Evolutionary conservation across 2,329 filamentous ascomycete genomes (phyloP).

Genomic region (Arthrobotrys megalospora): DNA sequence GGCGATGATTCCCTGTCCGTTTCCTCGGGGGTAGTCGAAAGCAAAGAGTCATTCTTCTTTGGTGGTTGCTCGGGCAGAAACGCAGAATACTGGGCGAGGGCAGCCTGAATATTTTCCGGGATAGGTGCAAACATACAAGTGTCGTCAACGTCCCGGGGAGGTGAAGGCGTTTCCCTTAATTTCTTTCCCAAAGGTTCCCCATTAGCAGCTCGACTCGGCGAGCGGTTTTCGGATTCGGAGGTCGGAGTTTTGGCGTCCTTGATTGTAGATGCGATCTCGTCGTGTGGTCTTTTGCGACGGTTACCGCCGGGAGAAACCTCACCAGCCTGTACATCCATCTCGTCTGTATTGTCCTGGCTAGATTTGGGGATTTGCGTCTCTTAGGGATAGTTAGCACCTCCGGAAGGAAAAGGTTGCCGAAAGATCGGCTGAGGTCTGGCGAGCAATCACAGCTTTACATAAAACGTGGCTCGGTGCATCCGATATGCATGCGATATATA

Average conservation of each 20-base stretch:
- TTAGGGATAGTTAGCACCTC: not conserved
- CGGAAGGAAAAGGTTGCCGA: not conserved
- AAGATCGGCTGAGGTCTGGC: not conserved
- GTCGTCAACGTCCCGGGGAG: conserved; percentile 44
- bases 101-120: conserved; percentile 21
- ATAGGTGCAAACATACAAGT: conserved; percentile 52
- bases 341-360: conserved; percentile 28
- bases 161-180: conserved; percentile 45
- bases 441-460: not conserved
- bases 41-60: conserved; percentile 10
- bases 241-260: conserved; percentile 39
- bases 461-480: conserved; percentile 7
- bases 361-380: conserved; percentile 11
- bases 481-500: not conserved
- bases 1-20: conserved; percentile 8
- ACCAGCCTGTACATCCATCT: conserved; percentile 51
- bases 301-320: conserved; percentile 55
- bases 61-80: not conserved
- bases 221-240: conserved; percentile 40
- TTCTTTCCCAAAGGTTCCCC: conserved; percentile 57
- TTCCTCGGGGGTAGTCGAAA: conserved; percentile 5
- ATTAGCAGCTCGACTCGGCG: conserved; percentile 52
- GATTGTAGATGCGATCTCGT: conserved; percentile 45
- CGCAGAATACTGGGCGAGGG: not conserved
- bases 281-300: conserved; percentile 51